Conservation (phyloP, 1,284 basidiomycete genomes). For the Amylostereum areolatum region DNA sequence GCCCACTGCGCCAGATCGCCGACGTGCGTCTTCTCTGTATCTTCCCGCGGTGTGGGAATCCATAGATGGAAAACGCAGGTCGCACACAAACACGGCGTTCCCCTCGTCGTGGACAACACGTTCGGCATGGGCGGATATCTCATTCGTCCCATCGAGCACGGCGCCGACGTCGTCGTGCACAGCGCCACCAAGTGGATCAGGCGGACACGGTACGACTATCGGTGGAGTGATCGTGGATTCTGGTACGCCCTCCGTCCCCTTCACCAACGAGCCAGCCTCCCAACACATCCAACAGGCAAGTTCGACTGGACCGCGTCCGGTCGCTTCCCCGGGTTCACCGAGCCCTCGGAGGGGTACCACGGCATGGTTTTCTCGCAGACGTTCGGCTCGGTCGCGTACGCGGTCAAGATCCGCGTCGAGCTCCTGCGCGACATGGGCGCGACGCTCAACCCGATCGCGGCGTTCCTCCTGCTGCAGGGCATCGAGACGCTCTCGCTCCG, state of each 20-base stretch:
- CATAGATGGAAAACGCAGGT: conserved; percentile 15
- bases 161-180: conserved; percentile 81
- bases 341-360: conserved; percentile 82
- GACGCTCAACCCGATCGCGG: conserved; percentile 73
- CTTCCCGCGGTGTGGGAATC: conserved; percentile 6
- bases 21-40: conserved; percentile 38
- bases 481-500: conserved; percentile 83
- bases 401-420: conserved; percentile 69
- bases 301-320: conserved; percentile 81
- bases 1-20: conserved; percentile 68
- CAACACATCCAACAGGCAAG: conserved; percentile 43
- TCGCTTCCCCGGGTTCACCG: conserved; percentile 79
- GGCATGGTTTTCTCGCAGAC: conserved; percentile 71
- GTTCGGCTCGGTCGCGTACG: conserved; percentile 70
- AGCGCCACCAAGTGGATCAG: conserved; percentile 91
- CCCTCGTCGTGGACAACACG: conserved; percentile 86
- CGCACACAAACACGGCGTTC: conserved; percentile 72
- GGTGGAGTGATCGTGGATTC: conserved; percentile 80
- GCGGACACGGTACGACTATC: conserved; percentile 86
- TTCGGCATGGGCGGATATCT: conserved; percentile 84
- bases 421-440: conserved; percentile 78
- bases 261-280: not conserved
- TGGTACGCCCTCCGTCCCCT: conserved; percentile 28
- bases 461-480: conserved; percentile 82
- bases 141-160: conserved; percentile 69